Evolutionary conservation across 1,284 basidiomycete genomes (phyloP).

Genomic region (Amylostereum chailletii): DNA sequence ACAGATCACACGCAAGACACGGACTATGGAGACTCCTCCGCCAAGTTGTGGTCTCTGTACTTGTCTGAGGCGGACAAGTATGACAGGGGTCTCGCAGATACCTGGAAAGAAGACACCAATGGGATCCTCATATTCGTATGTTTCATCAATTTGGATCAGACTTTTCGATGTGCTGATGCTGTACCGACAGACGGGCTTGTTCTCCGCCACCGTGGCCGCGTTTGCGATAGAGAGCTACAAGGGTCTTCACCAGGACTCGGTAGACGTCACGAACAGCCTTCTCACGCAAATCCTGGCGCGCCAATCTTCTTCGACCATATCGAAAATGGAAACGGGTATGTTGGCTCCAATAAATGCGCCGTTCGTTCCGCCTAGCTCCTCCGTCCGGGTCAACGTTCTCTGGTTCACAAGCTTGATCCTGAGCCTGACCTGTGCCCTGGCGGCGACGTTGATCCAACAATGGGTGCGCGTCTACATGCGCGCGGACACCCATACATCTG

Average conservation of each 20-base stretch:
- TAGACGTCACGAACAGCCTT: neutral
- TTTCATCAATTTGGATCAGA: neutral
- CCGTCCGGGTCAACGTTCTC: conserved; percentile 1
- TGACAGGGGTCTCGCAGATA: neutral
- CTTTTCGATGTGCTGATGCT: neutral
- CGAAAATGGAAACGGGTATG: neutral
- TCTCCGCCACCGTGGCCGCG: neutral
- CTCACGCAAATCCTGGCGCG: neutral
- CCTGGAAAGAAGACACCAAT: neutral
- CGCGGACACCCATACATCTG: neutral
- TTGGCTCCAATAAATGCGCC: neutral
- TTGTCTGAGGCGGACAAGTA: neutral
- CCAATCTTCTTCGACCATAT: neutral
- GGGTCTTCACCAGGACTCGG: neutral
- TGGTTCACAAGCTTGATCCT: neutral
- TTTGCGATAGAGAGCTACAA: neutral
- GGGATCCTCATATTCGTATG: neutral
- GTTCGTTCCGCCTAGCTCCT: neutral
- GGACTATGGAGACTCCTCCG: neutral
- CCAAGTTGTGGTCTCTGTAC: neutral
- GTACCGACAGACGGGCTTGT: neutral
- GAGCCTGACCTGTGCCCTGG: neutral
- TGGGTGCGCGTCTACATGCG: neutral
- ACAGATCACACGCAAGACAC: neutral
- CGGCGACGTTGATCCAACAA: neutral